These are phyloP conservation scores for Trichosporon sp. DNA, from an alignment of 1,284 basidiomycete genomes.

Conservation along the genomic window DNA sequence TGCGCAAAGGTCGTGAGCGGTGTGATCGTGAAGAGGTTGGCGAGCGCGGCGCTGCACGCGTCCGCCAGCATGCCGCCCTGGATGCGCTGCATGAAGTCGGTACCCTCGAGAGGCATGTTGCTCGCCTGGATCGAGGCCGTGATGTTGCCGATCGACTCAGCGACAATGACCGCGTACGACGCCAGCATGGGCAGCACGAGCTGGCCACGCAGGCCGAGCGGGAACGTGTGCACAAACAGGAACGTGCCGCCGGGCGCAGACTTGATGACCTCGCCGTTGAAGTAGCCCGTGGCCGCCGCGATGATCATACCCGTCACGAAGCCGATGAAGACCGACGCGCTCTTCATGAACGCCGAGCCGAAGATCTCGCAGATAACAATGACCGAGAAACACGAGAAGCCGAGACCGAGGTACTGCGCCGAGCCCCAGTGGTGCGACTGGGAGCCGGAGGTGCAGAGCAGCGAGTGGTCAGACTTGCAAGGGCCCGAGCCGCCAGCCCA, in stretches of 20 bases:
- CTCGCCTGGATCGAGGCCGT: conserved; percentile 30
- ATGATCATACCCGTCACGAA: conserved; percentile 31
- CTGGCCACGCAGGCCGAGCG: conserved; percentile 26
- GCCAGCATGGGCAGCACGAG: conserved; percentile 34
- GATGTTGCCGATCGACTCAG: conserved; percentile 34
- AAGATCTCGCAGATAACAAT: conserved; percentile 27
- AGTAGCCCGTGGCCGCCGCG: conserved; percentile 34
- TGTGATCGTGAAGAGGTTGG: conserved; percentile 30
- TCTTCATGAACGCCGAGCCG: conserved; percentile 35
- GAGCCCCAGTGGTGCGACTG: conserved; percentile 26
- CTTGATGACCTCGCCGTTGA: conserved; percentile 22
- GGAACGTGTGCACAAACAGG: conserved; percentile 30
- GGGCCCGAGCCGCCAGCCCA: conserved; percentile 33
- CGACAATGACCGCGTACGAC: conserved; percentile 30
- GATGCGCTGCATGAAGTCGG: conserved; percentile 27
- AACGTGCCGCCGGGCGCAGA: conserved; percentile 28
- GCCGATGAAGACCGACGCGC: conserved; percentile 34
- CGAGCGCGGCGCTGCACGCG: conserved; percentile 28
- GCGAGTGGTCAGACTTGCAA: conserved; percentile 27
- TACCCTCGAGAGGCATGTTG: conserved; percentile 22
- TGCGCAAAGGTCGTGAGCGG: conserved; percentile 37
- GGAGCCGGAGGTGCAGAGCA: conserved; percentile 23
- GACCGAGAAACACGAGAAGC: conserved; percentile 27
- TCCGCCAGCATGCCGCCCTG: conserved; percentile 38
- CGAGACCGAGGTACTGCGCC: conserved; percentile 28